Conservation (phyloP, 495 filamentous ascomycete genomes). For the Cudoniella acicularis region DNA sequence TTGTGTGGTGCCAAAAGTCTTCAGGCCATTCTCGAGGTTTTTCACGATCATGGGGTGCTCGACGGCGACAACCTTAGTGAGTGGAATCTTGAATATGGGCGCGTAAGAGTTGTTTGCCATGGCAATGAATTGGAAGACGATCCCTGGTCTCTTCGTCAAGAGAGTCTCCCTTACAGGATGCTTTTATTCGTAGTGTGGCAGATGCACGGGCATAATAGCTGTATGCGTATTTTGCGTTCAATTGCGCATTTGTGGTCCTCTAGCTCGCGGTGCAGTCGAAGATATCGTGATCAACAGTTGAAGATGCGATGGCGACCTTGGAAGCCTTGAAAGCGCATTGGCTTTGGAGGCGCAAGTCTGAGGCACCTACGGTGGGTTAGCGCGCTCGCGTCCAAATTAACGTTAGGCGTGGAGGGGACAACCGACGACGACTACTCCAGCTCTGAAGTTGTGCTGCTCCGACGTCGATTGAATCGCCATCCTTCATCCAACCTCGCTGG, state of each 20-base stretch:
- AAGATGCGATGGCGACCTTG: no score
- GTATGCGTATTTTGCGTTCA: no score
- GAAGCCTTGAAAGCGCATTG: no score
- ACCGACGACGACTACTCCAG: background rate
- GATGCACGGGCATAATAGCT: no score
- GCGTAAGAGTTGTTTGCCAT: slow-evolving; percentile 3
- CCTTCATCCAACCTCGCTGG: background rate
- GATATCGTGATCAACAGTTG: no score
- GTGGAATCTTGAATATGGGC: slow-evolving; percentile 7
- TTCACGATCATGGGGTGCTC: slow-evolving; percentile 86
- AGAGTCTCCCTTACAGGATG: no score
- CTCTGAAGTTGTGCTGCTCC: background rate
- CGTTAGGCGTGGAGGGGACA: background rate
- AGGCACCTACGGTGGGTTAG: background rate
- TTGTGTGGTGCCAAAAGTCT: slow-evolving; percentile 65
- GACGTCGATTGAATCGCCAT: background rate
- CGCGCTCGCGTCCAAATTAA: background rate
- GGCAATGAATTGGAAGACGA: background rate
- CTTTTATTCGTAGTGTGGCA: no score
- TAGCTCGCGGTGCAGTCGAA: no score
- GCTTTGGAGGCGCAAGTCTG: background rate
- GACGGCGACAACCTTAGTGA: slow-evolving; percentile 60
- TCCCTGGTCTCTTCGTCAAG: background rate
- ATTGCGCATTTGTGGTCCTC: no score
- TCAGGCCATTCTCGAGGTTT: slow-evolving; percentile 76